Evolutionary conservation across 352 stramenopile species (phyloP).

Genomic region (Phytophthora europaea): DNA sequence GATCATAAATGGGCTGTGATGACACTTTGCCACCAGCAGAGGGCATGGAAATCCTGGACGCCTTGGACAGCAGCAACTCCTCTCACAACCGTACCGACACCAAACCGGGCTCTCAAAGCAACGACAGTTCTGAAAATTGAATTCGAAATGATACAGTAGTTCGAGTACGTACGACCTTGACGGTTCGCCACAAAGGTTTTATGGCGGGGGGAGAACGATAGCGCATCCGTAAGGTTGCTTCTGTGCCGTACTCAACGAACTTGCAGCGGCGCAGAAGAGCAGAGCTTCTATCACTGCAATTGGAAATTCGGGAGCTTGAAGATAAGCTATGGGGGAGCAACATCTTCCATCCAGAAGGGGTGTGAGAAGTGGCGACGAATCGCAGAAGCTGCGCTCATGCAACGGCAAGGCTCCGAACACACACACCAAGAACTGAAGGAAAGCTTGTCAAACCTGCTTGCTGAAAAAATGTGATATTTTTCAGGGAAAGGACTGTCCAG

Average conservation of each 20-base stretch:
- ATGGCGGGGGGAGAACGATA: neutral
- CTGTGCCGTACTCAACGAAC: slow-evolving; percentile 26
- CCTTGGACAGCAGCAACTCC: neutral
- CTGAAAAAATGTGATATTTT: neutral
- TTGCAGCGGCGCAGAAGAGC: slow-evolving; percentile 14
- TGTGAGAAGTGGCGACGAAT: neutral
- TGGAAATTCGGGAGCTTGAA: slow-evolving; percentile 15
- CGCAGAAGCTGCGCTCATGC: neutral
- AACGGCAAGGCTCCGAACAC: neutral
- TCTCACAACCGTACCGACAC: neutral
- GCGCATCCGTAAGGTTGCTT: slow-evolving; percentile 26
- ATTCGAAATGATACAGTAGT: neutral
- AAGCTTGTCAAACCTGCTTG: neutral
- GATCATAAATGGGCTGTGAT: slow-evolving; percentile 3
- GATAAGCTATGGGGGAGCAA: neutral
- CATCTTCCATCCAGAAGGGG: neutral
- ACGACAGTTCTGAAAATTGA: neutral
- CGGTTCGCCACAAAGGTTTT: neutral
- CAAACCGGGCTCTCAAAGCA: neutral
- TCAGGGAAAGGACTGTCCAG: neutral
- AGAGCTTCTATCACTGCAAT: slow-evolving; percentile 6
- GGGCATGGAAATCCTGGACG: slow-evolving; percentile 4
- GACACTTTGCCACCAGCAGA: slow-evolving; percentile 2
- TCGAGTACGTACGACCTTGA: neutral
- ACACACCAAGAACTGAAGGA: slow-evolving; percentile 18